Base-by-base conservation (phyloP, 805 yeast species). In the Hanseniaspora vineae region DNA sequence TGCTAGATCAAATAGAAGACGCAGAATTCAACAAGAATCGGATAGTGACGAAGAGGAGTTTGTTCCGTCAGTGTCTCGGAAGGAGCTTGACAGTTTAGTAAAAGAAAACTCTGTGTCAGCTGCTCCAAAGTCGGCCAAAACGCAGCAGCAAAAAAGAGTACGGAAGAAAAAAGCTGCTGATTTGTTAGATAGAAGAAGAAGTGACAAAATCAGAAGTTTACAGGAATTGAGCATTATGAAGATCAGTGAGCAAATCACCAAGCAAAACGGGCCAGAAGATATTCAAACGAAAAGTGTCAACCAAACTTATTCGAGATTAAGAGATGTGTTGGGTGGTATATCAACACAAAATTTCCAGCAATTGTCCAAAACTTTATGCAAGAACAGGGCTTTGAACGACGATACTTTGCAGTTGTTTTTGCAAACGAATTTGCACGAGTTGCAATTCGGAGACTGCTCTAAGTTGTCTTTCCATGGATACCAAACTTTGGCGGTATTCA, bases 361-460 rank as follows among this genome's bases (percentile, higher is more conserved):
- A 61, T 79, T 92, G 45, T 76, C 86, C 19, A 73, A 78, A 46
- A 88, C 94, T 50, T 62, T 92, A 31, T 79, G 92, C 19, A 79
- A 84, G 49, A 92, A 89, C 64, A 66, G 99, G 46, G 82, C 92
- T 0, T 67, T 92, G 44, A 77, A 81, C 56, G 79, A 82, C 52
- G 67, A 73, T 15, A 88, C 97, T 0, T 62, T 89, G 59, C 67
- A 79, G 43, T 68, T 92, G 44, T 90, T 92, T 58, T 66, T 92
- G 46, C 77, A 78, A 44, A 73, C 44, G 9, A 70, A 73, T 14
- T 60, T 78, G 44, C 73, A 65, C 48, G 61, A 66, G 3, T 65
- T 92, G 31, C 84, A 84, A 52, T 78, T 92, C 52, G 86, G 95
- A 88, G 99, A 92, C 65, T 92, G 99, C 61, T 87, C 96, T 0